These are phyloP conservation scores for Pisolithus microcarpus DNA, from an alignment of 768 basidiomycete species.

Conservation along the genomic window DNA sequence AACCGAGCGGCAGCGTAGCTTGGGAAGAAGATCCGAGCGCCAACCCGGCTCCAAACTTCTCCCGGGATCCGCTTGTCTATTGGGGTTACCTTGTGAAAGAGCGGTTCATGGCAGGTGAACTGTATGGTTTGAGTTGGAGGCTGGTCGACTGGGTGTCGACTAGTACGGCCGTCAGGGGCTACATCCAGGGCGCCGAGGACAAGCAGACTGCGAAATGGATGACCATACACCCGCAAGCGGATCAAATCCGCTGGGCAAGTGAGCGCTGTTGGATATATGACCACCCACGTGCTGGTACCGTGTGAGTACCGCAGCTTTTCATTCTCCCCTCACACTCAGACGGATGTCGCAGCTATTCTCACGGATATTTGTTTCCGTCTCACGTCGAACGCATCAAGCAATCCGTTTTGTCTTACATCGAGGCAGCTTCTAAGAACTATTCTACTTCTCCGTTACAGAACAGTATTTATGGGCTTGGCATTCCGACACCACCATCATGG, in stretches of 20 bases:
- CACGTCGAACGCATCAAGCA: constrained; percentile 65
- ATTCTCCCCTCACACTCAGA: constrained; percentile 1
- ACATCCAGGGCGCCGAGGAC: constrained; percentile 83
- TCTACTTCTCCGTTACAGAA: constrained; percentile 22
- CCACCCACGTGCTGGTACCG: constrained; percentile 89
- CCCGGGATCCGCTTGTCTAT: constrained; percentile 66
- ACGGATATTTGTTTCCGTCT: constrained; percentile 92
- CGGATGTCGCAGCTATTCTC: constrained; percentile 61
- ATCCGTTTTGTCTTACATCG: constrained; percentile 46
- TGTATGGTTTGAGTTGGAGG: constrained; percentile 86
- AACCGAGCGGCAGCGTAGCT: not conserved
- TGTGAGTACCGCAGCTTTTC: constrained; percentile 44
- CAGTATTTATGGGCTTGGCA: constrained; percentile 16
- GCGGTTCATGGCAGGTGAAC: constrained; percentile 91
- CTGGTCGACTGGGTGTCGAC: constrained; percentile 83
- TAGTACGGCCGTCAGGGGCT: constrained; percentile 56
- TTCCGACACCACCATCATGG: constrained; percentile 52
- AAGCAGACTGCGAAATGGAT: constrained; percentile 94
- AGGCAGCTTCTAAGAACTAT: constrained; percentile 34
- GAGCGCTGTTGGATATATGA: constrained; percentile 99
- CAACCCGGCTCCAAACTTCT: constrained; percentile 7
- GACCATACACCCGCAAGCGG: constrained; percentile 69
- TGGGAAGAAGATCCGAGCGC: not conserved
- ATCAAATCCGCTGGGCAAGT: constrained; percentile 79
- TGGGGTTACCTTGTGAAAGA: constrained; percentile 92